phyloP scores from a whole-genome alignment of 257 asterid genomes.

The Rhazya stricta region DNA sequence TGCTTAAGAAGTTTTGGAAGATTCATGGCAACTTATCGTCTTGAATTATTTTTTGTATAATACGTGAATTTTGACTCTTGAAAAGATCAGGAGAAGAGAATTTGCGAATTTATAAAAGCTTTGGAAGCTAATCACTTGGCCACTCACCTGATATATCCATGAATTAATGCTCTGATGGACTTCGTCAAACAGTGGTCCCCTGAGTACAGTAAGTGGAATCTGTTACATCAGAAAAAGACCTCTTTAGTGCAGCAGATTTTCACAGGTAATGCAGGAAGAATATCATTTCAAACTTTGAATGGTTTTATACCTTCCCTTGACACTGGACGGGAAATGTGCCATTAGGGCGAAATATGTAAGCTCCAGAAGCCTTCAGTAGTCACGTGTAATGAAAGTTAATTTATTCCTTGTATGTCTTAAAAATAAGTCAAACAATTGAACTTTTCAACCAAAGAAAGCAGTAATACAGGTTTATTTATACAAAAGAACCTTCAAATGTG shows the following conservation, averaged over 20 bases:
- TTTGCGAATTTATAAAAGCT: background rate
- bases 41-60: background rate
- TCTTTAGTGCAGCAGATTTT: background rate
- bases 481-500: background rate
- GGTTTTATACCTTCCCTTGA: slow-evolving; percentile 45
- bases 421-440: background rate
- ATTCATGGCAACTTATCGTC: background rate
- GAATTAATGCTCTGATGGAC: slow-evolving; percentile 75
- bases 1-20: background rate
- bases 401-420: background rate
- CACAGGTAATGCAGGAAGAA: slow-evolving; percentile 2
- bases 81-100: background rate
- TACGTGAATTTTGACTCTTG: background rate
- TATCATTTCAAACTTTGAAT: background rate
- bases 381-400: background rate
- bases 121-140: background rate
- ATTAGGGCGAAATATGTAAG: slow-evolving; percentile 86
- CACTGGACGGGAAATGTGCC: slow-evolving; percentile 49
- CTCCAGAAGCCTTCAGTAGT: slow-evolving; percentile 77
- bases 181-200: slow-evolving; percentile 85
- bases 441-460: background rate
- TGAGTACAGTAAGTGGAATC: slow-evolving; percentile 50
- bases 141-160: slow-evolving; percentile 86
- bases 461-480: background rate
- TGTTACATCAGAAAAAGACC: slow-evolving; percentile 20